Base-by-base conservation (phyloP, 1,284 basidiomycete genomes). In the Cryptococcus sp. region DNA sequence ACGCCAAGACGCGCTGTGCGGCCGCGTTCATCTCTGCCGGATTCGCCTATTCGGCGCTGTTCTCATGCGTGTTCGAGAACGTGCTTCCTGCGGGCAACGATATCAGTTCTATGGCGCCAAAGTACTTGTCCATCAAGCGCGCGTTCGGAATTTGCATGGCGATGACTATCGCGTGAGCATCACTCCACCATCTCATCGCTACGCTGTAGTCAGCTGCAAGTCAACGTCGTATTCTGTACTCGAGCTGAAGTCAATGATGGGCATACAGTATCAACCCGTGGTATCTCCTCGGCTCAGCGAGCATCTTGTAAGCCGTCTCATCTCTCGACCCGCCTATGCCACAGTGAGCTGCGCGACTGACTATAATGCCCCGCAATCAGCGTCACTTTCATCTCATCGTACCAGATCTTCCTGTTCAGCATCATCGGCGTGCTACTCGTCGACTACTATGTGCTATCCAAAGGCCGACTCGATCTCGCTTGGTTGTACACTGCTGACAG, bases 81-180 rank as follows among this genome's bases (percentile, higher is more conserved):
- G 56, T 68, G 41, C 54, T 68, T 3, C 69, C 71, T 0, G 66
- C 56, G 1, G 67, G 66, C 17, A 67, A 70, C 51, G 69, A 69
- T 48, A 69, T 71, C 44, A 50, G 48, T 20, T 62, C 60, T 20
- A 60, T 65, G 44, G 81, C 84, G 61, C 89, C 90, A 57, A 86
- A 87, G 40, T 92, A 86, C 78, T 85, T 92, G 68, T 90, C 88
- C 74, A 91, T 93, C 67, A 86, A 89, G 31, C 83, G 90, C 8
- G 90, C 90, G 15, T 88, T 88, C 17, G 89, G 87, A 72, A 80
- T 92, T 48, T 87, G 86, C 22, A 61, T 62, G 66, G 49, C 67
- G 40, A 39, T 69, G 41, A 68, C 67, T 23, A 41, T 71, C 4
- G 68, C 56, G 62, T 61, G 50, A 58, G 57, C 52, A 6, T 3